Evolutionary conservation across 805 yeast species (phyloP), one percentile per base, ranked within the genome.

Genomic region (Crinitomyces ghanaensis): DNA sequence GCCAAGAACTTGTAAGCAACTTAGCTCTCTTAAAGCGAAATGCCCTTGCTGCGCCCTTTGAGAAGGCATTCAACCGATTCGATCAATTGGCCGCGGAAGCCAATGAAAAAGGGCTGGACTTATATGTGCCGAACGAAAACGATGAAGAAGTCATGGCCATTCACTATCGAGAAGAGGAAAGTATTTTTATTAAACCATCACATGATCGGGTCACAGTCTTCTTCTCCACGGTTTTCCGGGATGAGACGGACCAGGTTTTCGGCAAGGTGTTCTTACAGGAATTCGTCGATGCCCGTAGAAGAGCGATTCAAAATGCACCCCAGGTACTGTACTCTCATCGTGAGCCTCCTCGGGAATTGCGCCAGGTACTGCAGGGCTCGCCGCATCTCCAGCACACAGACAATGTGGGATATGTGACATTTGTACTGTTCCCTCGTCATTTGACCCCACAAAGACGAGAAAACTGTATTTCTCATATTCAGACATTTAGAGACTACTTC

Each of bases 291-390:
- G 95, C 97, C 7, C 75, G 99, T 60, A 81, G 81, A 54, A 72
- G 95, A 57, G 80, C 93, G 4, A 88, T 91, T 40, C 98, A 91
- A 61, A 86, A 91, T 31, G 96, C 97, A 2, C 99, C 99, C 12
- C 99, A 91, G 64, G 99, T 91, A 34, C 70, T 91, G 48, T 86
- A 80, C 51, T 78, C 93, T 4, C 85, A 78, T 53, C 70, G 67
- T 42, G 95, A 83, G 47, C 83, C 96, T n/a, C 99, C 99, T 6
- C 66, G 84, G 50, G 99, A 91, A 54, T 67, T 81, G 37, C 66
- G 74, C 38, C 56, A 60, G 36, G 57, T 70, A 26, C 50, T 47
- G 17, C 59, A 57, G 14, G 33, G 15, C 12, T 48, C 60, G 6
- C n/a, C n/a, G n/a, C n/a, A n/a, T n/a, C n/a, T n/a, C n/a, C n/a